phyloP scores from a whole-genome alignment of 805 yeast species.

The Kodamaea laetipori region DNA sequence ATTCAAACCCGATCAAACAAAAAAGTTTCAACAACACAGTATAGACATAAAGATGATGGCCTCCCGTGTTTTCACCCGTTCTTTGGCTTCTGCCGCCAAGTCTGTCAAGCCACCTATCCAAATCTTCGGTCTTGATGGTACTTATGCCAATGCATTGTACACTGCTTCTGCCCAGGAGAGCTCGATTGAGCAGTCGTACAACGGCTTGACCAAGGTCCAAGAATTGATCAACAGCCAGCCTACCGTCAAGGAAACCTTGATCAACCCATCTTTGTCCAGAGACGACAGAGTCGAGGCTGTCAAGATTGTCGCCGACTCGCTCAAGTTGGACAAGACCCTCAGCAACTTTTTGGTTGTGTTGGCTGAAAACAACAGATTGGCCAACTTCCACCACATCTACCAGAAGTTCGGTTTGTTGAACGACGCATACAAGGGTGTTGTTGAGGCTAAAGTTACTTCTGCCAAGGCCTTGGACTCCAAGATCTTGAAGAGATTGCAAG shows the following conservation, averaged over 20 bases:
- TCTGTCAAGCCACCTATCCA: conserved; percentile 84
- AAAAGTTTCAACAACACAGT: conserved; percentile 7
- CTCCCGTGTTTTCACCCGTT: conserved; percentile 67
- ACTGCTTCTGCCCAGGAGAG: conserved; percentile 86
- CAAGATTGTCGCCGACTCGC: conserved; percentile 51
- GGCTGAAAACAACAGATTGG: conserved; percentile 93
- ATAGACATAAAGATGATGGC: conserved; percentile 42
- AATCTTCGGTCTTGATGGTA: conserved; percentile 93
- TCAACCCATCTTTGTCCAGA: conserved; percentile 81
- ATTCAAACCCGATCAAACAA: conserved; percentile 10
- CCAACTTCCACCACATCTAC: conserved; percentile 63
- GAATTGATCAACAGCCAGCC: conserved; percentile 60
- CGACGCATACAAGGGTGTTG: conserved; percentile 88
- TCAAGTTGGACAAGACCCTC: conserved; percentile 66
- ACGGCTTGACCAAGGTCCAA: conserved; percentile 62
- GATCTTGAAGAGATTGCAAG: conserved; percentile 72
- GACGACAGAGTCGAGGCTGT: conserved; percentile 75
- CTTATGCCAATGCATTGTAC: conserved; percentile 94
- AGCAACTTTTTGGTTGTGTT: conserved; percentile 79
- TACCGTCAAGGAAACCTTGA: conserved; percentile 60
- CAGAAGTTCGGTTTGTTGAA: conserved; percentile 73
- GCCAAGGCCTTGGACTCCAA: conserved; percentile 82
- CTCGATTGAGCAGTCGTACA: conserved; percentile 67
- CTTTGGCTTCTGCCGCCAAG: conserved; percentile 71
- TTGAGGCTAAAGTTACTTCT: conserved; percentile 91